Conservation (phyloP, 2,329 filamentous ascomycete genomes). For the Cladosporium phlei region DNA sequence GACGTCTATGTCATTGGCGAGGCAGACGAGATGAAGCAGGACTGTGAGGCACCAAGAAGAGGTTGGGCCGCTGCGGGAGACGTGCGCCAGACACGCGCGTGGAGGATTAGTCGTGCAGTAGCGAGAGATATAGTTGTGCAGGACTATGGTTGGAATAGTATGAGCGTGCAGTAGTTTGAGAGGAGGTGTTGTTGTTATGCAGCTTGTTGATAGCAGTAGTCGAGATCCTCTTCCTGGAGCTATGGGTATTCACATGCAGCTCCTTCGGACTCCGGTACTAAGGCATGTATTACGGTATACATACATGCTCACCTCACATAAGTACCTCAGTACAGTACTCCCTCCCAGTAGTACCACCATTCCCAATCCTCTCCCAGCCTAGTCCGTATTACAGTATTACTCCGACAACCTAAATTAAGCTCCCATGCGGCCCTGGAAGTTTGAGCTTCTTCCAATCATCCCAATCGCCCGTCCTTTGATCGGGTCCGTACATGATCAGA, state of each 20-base stretch:
- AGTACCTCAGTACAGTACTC: too few species aligned
- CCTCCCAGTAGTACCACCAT: not conserved
- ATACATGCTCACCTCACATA: too few species aligned
- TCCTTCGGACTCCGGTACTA: too few species aligned
- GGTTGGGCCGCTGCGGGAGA: constrained; percentile 7
- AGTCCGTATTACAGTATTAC: constrained; percentile 5
- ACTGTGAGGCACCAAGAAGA: constrained; percentile 1
- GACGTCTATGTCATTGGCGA: constrained; percentile 13
- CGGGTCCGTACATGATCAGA: too few species aligned
- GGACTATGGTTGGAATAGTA: not conserved
- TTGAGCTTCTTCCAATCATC: too few species aligned
- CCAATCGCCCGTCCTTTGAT: too few species aligned
- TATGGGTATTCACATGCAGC: too few species aligned
- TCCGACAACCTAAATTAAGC: constrained; percentile 14
- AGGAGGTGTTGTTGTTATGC: not conserved
- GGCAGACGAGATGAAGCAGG: constrained; percentile 13
- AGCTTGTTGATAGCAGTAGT: not conserved
- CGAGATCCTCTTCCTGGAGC: too few species aligned
- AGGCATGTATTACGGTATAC: too few species aligned
- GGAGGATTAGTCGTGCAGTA: constrained; percentile 12
- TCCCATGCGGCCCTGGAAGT: constrained; percentile 6
- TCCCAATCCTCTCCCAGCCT: not conserved
- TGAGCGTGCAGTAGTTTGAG: not conserved
- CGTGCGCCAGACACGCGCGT: constrained; percentile 4
- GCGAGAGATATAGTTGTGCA: not conserved